Percentiles rank a stretch among this genome's conserved stretches.
Evolutionary conservation across 805 yeast species (phyloP).

Genomic region (Yamadazyma ubonensis): DNA sequence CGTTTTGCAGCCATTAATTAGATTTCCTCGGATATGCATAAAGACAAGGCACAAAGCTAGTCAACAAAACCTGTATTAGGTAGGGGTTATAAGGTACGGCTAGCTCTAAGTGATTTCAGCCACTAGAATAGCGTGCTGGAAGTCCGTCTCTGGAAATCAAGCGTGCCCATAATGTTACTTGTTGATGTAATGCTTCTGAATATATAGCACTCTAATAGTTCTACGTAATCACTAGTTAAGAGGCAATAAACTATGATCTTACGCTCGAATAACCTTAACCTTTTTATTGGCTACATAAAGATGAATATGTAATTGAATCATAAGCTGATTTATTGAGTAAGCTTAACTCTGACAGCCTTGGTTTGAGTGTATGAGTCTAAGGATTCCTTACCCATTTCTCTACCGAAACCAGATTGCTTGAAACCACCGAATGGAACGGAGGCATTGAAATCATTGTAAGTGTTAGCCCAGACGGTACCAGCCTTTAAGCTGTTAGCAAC

Average conservation of each 20-base stretch:
- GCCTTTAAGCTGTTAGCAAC: slow-evolving; percentile 75
- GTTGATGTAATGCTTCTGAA: too few species aligned
- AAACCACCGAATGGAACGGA: slow-evolving; percentile 92
- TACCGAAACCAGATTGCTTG: slow-evolving; percentile 89
- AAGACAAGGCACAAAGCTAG: neutral
- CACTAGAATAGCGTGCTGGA: too few species aligned
- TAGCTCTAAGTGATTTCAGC: too few species aligned
- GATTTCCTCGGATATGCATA: neutral
- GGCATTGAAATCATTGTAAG: slow-evolving; percentile 84
- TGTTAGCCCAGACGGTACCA: slow-evolving; percentile 91
- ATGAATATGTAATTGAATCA: neutral
- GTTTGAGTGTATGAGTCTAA: slow-evolving; percentile 80
- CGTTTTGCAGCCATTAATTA: neutral
- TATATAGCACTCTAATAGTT: too few species aligned
- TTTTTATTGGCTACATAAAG: neutral
- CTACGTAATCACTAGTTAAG: too few species aligned
- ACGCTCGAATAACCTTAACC: neutral
- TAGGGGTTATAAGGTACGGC: too few species aligned
- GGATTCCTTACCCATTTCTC: slow-evolving; percentile 90
- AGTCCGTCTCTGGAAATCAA: too few species aligned
- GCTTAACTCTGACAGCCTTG: slow-evolving; percentile 71
- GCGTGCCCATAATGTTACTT: too few species aligned
- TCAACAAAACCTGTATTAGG: neutral
- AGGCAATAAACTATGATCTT: neutral
- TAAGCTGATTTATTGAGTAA: slow-evolving; percentile 12